Evolutionary conservation across 2,329 filamentous ascomycete genomes (phyloP).

Genomic region (Periconia sp.): DNA sequence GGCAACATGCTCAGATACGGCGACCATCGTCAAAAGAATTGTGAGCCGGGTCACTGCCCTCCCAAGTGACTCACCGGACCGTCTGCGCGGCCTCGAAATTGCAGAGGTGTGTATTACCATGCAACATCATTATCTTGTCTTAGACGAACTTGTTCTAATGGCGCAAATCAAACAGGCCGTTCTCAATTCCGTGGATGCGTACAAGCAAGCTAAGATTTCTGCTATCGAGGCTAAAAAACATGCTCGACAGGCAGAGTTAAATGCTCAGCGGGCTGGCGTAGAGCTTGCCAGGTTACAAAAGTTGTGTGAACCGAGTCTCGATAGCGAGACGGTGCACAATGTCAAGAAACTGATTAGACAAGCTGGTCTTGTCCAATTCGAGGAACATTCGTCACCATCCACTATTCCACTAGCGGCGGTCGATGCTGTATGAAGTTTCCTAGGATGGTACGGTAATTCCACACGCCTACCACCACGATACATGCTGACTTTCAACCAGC

Average conservation of each 20-base stretch:
- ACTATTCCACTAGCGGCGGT: too few relatives aligned
- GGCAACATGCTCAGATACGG: constrained; percentile 7
- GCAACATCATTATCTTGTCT: constrained; percentile 1
- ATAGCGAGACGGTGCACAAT: constrained; percentile 13
- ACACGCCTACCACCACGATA: too few relatives aligned
- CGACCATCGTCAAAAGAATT: constrained; percentile 19
- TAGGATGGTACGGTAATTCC: too few relatives aligned
- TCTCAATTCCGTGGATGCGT: constrained; percentile 23
- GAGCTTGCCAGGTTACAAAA: constrained; percentile 15
- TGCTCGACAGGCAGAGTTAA: constrained; percentile 28
- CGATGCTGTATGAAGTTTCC: too few relatives aligned
- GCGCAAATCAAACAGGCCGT: constrained; percentile 22
- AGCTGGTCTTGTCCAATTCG: too few relatives aligned
- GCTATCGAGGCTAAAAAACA: constrained; percentile 25
- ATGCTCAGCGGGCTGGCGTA: constrained; percentile 14
- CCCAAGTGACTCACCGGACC: constrained; percentile 16
- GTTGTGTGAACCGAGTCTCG: constrained; percentile 17
- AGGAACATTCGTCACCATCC: too few relatives aligned
- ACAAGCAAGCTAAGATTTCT: constrained; percentile 23
- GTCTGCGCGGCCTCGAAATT: constrained; percentile 26
- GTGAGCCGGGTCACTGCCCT: constrained; percentile 15
- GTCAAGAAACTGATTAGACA: constrained; percentile 18
- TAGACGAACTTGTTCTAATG: constrained; percentile 18
- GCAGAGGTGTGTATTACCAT: constrained; percentile 29
- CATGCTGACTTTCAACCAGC: too few relatives aligned